Base-by-base conservation (phyloP, 208 protist species). In the Balamuthia mandrillaris region DNA sequence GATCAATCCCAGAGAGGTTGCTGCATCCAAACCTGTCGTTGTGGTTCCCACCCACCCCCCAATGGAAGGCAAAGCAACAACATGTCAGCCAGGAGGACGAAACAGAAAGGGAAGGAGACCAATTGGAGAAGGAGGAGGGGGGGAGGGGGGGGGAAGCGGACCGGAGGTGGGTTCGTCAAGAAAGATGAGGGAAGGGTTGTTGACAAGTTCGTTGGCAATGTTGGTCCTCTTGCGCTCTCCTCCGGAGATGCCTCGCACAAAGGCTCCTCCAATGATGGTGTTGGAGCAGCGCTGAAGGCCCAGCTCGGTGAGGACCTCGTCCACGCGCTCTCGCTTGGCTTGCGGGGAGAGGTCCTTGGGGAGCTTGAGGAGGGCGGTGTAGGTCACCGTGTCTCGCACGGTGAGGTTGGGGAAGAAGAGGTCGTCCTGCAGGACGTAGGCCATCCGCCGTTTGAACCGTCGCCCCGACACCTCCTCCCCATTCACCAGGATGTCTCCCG, bases 401-500 rank as follows among this genome's bases (percentile, higher is more conserved):
- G 86, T 88, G 14, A 88, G 45, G 37, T 61, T 18, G 1, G 42
- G 4, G n/a, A 78, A 81, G 54, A 85, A 16, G 39, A 77, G 1
- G 61, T 88, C 86, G 72, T 88, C 78, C 82, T 88, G 86, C 68
- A 75, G 35, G 24, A 74, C 49, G 60, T 75, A 58, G 33, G 56
- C 85, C 6, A 85, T 70, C 14, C 56, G 58, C 10, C 77, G 49
- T 33, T 77, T 72, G 29, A 81, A 42, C 27, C 56, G 78, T 44
- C 47, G 18, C 0, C 0, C n/a, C 3, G 39, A 29, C 31, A 7
- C 35, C 21, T 49, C 68, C 5, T 77, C 78, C 78, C 47, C 47
- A 54, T 54, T 54, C 16, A 54, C 21, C 14, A 54, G 47, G 47
- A 54, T 54, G 16, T 54, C 16, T 14, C 47, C 47, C 16, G 47